A percentile compares a stretch with the other conserved stretches of the same genome.
Conservation (phyloP, 1,139 yeast genomes). For the Candida tunisiensis region DNA sequence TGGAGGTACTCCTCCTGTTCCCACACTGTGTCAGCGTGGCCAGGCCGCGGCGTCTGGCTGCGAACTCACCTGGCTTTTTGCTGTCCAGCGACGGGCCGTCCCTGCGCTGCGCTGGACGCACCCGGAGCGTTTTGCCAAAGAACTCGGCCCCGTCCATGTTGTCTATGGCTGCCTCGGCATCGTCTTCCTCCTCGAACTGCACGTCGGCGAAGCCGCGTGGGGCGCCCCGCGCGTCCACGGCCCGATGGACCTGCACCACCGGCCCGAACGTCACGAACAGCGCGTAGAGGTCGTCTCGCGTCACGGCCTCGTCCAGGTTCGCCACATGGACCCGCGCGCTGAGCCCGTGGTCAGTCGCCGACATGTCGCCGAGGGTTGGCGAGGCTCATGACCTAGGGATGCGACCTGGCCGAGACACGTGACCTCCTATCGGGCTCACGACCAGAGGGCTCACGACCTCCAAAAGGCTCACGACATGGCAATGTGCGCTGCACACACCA, state of each 20-base stretch:
- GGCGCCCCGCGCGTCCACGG: constrained; percentile 4
- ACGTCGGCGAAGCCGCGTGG: constrained; percentile 11
- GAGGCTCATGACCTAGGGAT: too few relatives aligned
- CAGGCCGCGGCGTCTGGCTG: too few relatives aligned
- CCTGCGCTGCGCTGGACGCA: constrained; percentile 7
- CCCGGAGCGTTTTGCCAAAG: constrained; percentile 14
- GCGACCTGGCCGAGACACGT: too few relatives aligned
- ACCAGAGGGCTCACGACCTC: too few relatives aligned
- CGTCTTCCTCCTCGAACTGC: constrained; percentile 14
- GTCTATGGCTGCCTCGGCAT: constrained; percentile 21
- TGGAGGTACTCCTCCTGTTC: constrained; percentile 3
- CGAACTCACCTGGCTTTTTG: too few relatives aligned
- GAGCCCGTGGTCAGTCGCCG: too few relatives aligned
- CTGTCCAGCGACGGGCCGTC: neutral
- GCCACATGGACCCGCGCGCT: too few relatives aligned
- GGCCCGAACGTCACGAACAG: constrained; percentile 22
- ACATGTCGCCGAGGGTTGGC: too few relatives aligned
- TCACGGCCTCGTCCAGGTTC: constrained; percentile 7
- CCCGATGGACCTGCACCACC: constrained; percentile 11
- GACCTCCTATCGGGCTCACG: too few relatives aligned
- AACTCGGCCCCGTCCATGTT: constrained; percentile 19
- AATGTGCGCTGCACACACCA: too few relatives aligned
- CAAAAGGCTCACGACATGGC: too few relatives aligned
- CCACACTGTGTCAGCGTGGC: too few relatives aligned
- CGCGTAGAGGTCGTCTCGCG: constrained; percentile 9